These are phyloP conservation scores for Vanrija humicola DNA, from an alignment of 1,284 basidiomycete species.

Conservation along the genomic window DNA sequence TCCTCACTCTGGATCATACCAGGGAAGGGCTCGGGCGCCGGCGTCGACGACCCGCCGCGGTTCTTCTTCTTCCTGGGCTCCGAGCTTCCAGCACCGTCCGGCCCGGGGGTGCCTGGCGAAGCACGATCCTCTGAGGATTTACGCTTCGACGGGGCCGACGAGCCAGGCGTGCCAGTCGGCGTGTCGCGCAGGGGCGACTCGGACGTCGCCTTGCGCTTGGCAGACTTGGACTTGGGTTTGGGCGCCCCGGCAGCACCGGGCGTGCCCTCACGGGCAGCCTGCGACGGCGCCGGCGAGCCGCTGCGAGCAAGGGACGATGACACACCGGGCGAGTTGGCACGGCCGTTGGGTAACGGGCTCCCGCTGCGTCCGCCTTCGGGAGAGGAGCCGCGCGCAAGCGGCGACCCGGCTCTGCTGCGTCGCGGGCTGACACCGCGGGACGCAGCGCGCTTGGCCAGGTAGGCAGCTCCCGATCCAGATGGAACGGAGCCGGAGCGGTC, in stretches of 20 bases:
- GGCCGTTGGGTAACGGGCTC: constrained; percentile 7
- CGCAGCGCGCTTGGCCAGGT: constrained; percentile 41
- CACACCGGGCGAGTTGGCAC: constrained; percentile 9
- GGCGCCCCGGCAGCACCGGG: constrained; percentile 2
- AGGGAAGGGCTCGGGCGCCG: constrained; percentile 24
- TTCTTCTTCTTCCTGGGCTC: constrained; percentile 50
- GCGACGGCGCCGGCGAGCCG: constrained; percentile 18
- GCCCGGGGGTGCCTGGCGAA: background rate
- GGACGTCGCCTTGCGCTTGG: constrained; percentile 17
- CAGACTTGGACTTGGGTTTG: constrained; percentile 10
- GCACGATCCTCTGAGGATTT: constrained; percentile 14
- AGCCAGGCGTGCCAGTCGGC: background rate
- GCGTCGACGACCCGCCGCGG: constrained; percentile 6
- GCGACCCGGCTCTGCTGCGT: constrained; percentile 20
- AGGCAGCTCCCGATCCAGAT: constrained; percentile 33
- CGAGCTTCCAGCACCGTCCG: background rate
- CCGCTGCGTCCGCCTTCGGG: constrained; percentile 13
- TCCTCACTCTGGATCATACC: constrained; percentile 36
- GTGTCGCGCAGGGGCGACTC: constrained; percentile 7
- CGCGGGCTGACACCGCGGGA: constrained; percentile 31
- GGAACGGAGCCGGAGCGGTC: constrained; percentile 34
- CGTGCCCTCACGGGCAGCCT: constrained; percentile 10
- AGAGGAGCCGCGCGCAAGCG: constrained; percentile 19
- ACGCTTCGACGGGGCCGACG: constrained; percentile 13
- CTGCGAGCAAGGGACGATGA: constrained; percentile 9